Percentiles rank a stretch among this genome's conserved stretches.
Conservation (phyloP, 2,329 filamentous ascomycete species). For the Colletotrichum tabaci region DNA sequence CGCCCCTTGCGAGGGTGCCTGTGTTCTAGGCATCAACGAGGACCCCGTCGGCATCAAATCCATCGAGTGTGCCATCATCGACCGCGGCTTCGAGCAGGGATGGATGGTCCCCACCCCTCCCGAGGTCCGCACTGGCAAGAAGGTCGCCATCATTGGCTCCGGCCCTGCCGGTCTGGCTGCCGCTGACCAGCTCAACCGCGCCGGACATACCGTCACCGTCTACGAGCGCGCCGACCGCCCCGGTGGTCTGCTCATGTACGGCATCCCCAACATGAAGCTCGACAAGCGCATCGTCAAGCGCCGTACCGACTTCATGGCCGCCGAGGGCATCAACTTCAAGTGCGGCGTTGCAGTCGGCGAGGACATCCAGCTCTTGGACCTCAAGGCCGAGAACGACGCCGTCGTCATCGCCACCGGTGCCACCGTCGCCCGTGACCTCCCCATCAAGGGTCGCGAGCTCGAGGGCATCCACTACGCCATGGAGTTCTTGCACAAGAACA, state of each 20-base stretch:
- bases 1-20: slow-evolving; percentile 95
- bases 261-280: slow-evolving; percentile 99
- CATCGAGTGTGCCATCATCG: slow-evolving; percentile 97
- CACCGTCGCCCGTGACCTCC: slow-evolving; percentile 92
- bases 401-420: slow-evolving; percentile 94
- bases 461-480: slow-evolving; percentile 96
- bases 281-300: slow-evolving; percentile 98
- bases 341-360: slow-evolving; percentile 85
- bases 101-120: slow-evolving; percentile 94
- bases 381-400: slow-evolving; percentile 83
- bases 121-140: slow-evolving; percentile 87
- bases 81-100: slow-evolving; percentile 96
- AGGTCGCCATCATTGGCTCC: slow-evolving; percentile 89
- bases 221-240: slow-evolving; percentile 94
- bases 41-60: slow-evolving; percentile 98
- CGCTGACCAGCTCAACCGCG: slow-evolving; percentile 95
- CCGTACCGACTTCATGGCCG: slow-evolving; percentile 93
- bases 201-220: slow-evolving; percentile 89
- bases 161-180: slow-evolving; percentile 91
- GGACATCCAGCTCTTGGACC: slow-evolving; percentile 76
- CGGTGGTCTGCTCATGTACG: slow-evolving; percentile 96
- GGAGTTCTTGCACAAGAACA: slow-evolving; percentile 98
- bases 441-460: slow-evolving; percentile 89
- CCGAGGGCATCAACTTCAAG: slow-evolving; percentile 88
- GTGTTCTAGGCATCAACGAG: slow-evolving; percentile 96